These are phyloP conservation scores for Myxozyma sirexii DNA, from an alignment of 805 yeast genomes.

Conservation along the genomic window DNA sequence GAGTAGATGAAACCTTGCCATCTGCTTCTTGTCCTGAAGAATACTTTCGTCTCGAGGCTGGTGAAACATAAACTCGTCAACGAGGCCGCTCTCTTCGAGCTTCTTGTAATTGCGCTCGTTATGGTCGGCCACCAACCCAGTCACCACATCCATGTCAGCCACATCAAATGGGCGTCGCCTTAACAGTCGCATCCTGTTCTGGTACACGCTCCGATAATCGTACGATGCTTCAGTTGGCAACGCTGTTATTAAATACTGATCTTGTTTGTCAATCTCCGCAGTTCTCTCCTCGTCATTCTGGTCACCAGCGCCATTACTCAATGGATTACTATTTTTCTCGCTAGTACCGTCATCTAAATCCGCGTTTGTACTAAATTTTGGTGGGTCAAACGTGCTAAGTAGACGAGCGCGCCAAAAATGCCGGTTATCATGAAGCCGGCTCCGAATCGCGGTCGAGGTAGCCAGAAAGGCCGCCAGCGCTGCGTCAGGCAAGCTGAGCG, in stretches of 20 bases:
- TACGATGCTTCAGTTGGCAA: constrained; percentile 8
- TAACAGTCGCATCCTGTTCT: constrained; percentile 13
- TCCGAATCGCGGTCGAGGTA: constrained; percentile 8
- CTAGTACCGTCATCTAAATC: too few relatives aligned
- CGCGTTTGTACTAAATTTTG: constrained; percentile 5
- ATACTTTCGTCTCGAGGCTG: constrained; percentile 1
- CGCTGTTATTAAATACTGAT: background rate
- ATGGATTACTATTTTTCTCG: background rate
- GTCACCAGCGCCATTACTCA: background rate
- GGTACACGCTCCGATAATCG: constrained; percentile 20
- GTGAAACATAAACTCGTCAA: constrained; percentile 22
- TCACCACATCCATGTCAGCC: constrained; percentile 9
- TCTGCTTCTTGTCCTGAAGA: background rate
- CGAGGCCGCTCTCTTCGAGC: constrained; percentile 9
- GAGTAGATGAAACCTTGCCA: constrained; percentile 13
- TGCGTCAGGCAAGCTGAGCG: constrained; percentile 19
- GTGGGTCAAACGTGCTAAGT: constrained; percentile 18
- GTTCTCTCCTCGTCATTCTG: background rate
- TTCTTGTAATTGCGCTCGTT: constrained; percentile 10
- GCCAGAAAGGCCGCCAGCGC: constrained; percentile 8
- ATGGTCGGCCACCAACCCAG: constrained; percentile 25
- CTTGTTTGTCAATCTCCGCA: background rate
- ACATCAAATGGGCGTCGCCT: background rate
- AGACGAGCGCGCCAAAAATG: constrained; percentile 27
- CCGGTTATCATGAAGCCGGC: constrained; percentile 7